Evolutionary conservation across 1,284 basidiomycete genomes (phyloP).

Genomic region (Melanopsichium pennsylvanicum): DNA sequence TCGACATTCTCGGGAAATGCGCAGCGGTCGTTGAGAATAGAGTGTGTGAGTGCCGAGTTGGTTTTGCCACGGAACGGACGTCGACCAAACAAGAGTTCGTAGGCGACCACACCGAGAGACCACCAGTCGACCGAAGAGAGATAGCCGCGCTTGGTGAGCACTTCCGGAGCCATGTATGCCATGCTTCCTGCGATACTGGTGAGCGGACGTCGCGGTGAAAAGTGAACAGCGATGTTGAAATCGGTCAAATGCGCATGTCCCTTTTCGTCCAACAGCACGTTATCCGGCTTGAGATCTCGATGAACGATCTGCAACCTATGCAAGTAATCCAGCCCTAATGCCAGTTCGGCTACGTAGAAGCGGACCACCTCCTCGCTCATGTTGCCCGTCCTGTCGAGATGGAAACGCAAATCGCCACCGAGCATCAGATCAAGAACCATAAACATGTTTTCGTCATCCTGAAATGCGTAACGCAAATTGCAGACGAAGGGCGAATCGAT

Average conservation of each 20-base stretch:
- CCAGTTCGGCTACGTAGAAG: slow-evolving; percentile 90
- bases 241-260: slow-evolving; percentile 97
- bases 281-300: slow-evolving; percentile 84
- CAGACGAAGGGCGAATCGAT: slow-evolving; percentile 94
- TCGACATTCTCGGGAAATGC: slow-evolving; percentile 60
- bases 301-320: slow-evolving; percentile 92
- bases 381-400: slow-evolving; percentile 80
- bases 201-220: slow-evolving; percentile 82
- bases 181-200: slow-evolving; percentile 86
- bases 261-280: slow-evolving; percentile 87
- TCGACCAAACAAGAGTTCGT: slow-evolving; percentile 59
- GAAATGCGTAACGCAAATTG: slow-evolving; percentile 94
- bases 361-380: slow-evolving; percentile 82
- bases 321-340: slow-evolving; percentile 84
- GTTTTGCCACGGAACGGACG: slow-evolving; percentile 60
- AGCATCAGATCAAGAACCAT: slow-evolving; percentile 97
- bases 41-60: slow-evolving; percentile 58
- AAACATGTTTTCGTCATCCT: slow-evolving; percentile 97
- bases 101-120: slow-evolving; percentile 57
- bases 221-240: slow-evolving; percentile 98
- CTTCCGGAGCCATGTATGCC: slow-evolving; percentile 84
- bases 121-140: slow-evolving; percentile 59
- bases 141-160: slow-evolving; percentile 61
- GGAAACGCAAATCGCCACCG: slow-evolving; percentile 91
- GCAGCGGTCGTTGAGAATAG: slow-evolving; percentile 57